phyloP scores from a whole-genome alignment of 176 grass and related monocot species.

The Tuctoria greenei region DNA sequence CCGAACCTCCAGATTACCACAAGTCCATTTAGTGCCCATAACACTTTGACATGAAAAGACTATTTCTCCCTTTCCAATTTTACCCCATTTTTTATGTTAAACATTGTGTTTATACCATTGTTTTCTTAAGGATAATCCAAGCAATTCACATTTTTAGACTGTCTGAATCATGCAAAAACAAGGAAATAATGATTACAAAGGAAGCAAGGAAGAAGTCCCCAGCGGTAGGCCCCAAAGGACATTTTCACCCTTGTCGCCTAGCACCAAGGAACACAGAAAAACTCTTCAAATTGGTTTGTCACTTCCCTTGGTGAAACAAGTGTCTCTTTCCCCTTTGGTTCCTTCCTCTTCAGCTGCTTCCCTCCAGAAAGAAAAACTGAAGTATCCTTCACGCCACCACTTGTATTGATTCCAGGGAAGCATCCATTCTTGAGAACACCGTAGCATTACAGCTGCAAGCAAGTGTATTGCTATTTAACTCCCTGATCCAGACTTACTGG shows the following conservation, averaged over 20 bases:
- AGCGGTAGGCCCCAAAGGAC: conserved; percentile 38
- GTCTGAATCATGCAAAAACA: background rate
- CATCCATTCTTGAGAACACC: conserved; percentile 33
- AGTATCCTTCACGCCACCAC: conserved; percentile 38
- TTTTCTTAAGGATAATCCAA: no score
- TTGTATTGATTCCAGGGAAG: conserved; percentile 22
- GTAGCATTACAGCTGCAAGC: conserved; percentile 23
- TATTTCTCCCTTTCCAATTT: no score
- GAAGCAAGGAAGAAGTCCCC: conserved; percentile 22
- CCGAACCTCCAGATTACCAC: no score
- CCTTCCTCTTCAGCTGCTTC: background rate
- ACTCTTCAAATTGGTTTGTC: conserved; percentile 23
- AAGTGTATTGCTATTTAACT: conserved; percentile 9
- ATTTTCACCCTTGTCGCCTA: conserved; percentile 39
- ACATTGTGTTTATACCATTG: no score
- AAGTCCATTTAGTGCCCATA: no score
- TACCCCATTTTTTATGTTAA: no score
- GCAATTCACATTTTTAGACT: background rate
- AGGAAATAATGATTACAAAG: conserved; percentile 9
- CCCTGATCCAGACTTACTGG: conserved; percentile 7
- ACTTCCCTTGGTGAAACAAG: conserved; percentile 10
- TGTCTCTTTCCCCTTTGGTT: conserved; percentile 23
- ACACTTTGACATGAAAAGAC: no score
- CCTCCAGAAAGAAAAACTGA: conserved; percentile 32
- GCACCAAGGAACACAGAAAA: conserved; percentile 6